Base-by-base conservation (phyloP, 129 eudicot species). In the Centaurea solstitialis region DNA sequence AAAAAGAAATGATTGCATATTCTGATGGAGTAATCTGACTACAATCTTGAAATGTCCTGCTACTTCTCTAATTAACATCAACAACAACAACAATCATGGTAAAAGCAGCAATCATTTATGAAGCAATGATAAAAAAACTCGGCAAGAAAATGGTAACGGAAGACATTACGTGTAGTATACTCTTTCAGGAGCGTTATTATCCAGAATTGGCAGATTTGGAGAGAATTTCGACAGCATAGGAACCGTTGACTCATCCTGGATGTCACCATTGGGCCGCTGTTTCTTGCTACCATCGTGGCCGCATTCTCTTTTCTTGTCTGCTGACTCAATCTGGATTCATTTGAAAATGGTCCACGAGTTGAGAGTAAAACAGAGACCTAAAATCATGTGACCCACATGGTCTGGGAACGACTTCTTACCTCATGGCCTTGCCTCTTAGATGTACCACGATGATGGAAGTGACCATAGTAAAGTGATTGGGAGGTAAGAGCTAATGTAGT, bases 391-490 rank as follows among this genome's bases (percentile, higher is more conserved):
- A 21, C 65, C 65, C 65, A 57, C 53, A 43, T 7, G 53, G 53
- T 57, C n/a, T 57, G 22, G 22, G 7, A 57, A 57, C n/a, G 65
- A 57, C 65, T 74, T 77, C 70, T 72, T 80, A 87, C 97, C 87
- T 87, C 86, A 35, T 73, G 71, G 28, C 70, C n/a, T 76, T 76
- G 85, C 73, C 75, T 84, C 35, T 78, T 87, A 75, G 84, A 85
- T 78, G 88, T 84, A 76, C 83, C 37, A 41, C 64, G 85, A 53
- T 76, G 85, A 79, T 81, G 85, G 41, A 91, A 78, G 85, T 87
- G 87, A 73, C 89, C 89, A 83, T 93, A 93, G 85, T 85, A 93
- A 28, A 83, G 66, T 47, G 93, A 64, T 83, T 93, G 98, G 4
- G 81, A 22, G 39, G 90, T 64, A 62, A 93, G 93, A 83, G 85